Percentiles rank a stretch among this genome's conserved stretches.
Conservation (phyloP, 2,329 filamentous ascomycete species). For the Helminthosporium solani region DNA sequence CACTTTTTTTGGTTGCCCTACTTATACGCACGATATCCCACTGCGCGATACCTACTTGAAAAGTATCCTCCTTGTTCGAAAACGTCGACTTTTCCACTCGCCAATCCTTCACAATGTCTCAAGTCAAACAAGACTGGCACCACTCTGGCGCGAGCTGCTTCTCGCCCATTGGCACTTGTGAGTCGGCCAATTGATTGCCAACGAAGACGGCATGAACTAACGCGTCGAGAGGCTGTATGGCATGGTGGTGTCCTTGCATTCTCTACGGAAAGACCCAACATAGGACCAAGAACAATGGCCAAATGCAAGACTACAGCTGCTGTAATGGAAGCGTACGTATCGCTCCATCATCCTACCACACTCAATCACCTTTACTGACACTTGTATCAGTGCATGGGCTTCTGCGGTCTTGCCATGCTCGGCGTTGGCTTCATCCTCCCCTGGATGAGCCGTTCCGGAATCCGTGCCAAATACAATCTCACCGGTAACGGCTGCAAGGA, state of each 20-base stretch:
- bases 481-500: slow-evolving; percentile 35
- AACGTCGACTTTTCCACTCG: neutral
- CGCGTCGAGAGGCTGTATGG: slow-evolving; percentile 25
- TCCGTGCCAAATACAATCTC: slow-evolving; percentile 35
- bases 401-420: slow-evolving; percentile 24
- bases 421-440: slow-evolving; percentile 34
- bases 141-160: slow-evolving; percentile 31
- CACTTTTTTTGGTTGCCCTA: neutral
- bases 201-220: neutral
- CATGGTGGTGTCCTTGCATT: slow-evolving; percentile 39
- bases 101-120: neutral
- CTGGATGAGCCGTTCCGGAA: slow-evolving; percentile 34
- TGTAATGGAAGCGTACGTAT: slow-evolving; percentile 30
- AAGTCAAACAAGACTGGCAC: slow-evolving; percentile 32
- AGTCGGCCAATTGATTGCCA: slow-evolving; percentile 2
- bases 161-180: slow-evolving; percentile 33
- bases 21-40: neutral
- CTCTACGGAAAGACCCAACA: slow-evolving; percentile 33
- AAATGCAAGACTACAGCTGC: slow-evolving; percentile 29
- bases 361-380: slow-evolving; percentile 6
- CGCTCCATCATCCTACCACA: neutral
- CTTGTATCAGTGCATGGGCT: slow-evolving; percentile 26
- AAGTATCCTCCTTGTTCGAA: neutral
- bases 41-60: neutral
- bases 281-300: slow-evolving; percentile 28